Evolutionary conservation across 768 basidiomycete species (phyloP).

Genomic region (Nevesoporus exiguus): DNA sequence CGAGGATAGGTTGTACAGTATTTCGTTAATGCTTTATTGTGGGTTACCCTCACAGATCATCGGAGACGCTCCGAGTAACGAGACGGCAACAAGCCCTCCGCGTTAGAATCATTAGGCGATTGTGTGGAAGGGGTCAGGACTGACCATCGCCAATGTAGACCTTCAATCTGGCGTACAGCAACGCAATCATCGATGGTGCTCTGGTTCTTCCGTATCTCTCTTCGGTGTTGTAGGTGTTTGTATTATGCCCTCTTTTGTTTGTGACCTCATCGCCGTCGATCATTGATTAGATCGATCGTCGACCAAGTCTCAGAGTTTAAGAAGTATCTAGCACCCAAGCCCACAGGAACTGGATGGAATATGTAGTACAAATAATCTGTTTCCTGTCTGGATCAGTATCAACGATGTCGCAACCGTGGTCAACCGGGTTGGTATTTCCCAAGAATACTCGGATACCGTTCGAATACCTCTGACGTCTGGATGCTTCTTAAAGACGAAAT

Average conservation of each 20-base stretch:
- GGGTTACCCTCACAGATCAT: no score
- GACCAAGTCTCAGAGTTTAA: slow-evolving; percentile 65
- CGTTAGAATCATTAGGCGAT: no score
- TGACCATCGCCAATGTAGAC: slow-evolving; percentile 34
- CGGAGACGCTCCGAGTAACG: no score
- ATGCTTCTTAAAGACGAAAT: slow-evolving; percentile 21
- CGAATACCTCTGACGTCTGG: background rate
- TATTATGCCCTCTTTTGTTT: background rate
- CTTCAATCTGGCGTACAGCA: slow-evolving; percentile 66
- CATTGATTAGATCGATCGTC: slow-evolving; percentile 21
- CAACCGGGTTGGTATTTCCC: slow-evolving; percentile 17
- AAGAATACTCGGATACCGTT: no score
- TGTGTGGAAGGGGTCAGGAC: background rate
- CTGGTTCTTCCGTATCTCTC: slow-evolving; percentile 53
- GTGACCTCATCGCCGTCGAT: background rate
- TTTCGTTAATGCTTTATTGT: no score
- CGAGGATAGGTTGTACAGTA: no score
- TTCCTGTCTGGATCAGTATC: slow-evolving; percentile 70
- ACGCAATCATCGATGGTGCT: slow-evolving; percentile 58
- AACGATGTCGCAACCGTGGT: slow-evolving; percentile 47
- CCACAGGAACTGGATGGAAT: slow-evolving; percentile 52
- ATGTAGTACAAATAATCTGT: slow-evolving; percentile 53
- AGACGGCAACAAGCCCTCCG: no score
- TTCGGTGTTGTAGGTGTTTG: slow-evolving; percentile 49
- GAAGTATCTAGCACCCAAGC: slow-evolving; percentile 42